Base-by-base conservation (phyloP, 768 basidiomycete genomes). In the Leccinum subgranulosum region DNA sequence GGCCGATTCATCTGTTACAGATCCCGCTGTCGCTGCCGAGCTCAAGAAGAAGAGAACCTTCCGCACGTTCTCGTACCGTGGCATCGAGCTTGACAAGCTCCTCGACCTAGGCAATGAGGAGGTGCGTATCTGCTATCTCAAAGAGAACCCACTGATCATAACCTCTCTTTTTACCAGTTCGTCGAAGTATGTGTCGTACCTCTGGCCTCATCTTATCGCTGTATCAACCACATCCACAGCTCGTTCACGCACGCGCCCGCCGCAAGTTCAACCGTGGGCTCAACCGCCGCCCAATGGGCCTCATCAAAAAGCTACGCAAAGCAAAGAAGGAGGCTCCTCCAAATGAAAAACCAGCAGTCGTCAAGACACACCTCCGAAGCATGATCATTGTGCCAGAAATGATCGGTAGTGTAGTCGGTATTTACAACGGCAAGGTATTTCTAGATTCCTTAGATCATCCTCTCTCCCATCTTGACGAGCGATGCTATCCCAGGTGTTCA, bases 341-440 rank as follows among this genome's bases (percentile, higher is more conserved):
- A 66, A 97, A 98, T 78, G 95, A 98, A 81, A 98, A 99, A 83
- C 97, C 97, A 58, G 84, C 93, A 53, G 91, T 94, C 66, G 96
- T 99, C 71, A 99, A 98, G 85, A 99, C 97, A 57, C 97, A 99
- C 78, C 83, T 99, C 67, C 93, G 97, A 70, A 88, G 98, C 79
- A 98, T 99, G 97, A 96, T 98, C 77, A 88, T 99, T 77, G 97
- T 99, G 59, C 97, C 97, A 51, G 97, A 99, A 82, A 98, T 99
- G 97, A 98, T 99, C 76, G 97, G 97, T 60, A 89, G 86, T 69
- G 92, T 98, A 64, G 87, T 98, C 62, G 97, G 97, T 61, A 96
- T 98, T 73, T 98, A 99, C 87, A 96, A 94, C 72, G 94, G 94
- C 72, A 96, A 96, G 84, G 90, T 92, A 70, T 60, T 76, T 74